A percentile compares a stretch with the other conserved stretches of the same genome.
Conservation (phyloP, 108 stramenopile species). For the Tribonema minus region DNA sequence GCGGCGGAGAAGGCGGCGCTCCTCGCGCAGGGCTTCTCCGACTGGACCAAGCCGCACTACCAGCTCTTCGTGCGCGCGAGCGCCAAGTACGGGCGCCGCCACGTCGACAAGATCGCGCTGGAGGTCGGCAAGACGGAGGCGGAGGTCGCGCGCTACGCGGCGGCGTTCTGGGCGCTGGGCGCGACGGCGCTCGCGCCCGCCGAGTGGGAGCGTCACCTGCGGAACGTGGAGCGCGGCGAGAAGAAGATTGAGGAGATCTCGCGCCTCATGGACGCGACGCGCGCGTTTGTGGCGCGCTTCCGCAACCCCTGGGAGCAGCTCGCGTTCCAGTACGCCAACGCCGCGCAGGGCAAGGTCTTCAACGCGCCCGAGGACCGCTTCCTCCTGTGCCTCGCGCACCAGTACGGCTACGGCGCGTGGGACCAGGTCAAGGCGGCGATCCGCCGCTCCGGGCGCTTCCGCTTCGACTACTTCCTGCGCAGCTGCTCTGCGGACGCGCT, state of each 20-base stretch:
- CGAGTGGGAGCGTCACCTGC: constrained; percentile 52
- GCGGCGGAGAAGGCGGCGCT: constrained; percentile 45
- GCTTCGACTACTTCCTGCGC: constrained; percentile 54
- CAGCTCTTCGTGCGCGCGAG: constrained; percentile 51
- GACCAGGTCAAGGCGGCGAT: constrained; percentile 56
- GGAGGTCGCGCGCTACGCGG: constrained; percentile 46
- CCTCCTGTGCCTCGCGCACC: constrained; percentile 45
- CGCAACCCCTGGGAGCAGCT: constrained; percentile 58
- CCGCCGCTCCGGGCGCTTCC: constrained; percentile 48
- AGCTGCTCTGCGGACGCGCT: constrained; percentile 47
- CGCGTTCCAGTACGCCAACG: constrained; percentile 38
- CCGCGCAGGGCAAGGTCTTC: constrained; percentile 43
- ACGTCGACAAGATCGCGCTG: constrained; percentile 38
- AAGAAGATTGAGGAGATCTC: constrained; percentile 55
- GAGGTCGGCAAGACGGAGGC: constrained; percentile 53
- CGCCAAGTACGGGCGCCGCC: constrained; percentile 58
- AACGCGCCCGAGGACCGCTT: constrained; percentile 54
- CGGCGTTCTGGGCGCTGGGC: constrained; percentile 52
- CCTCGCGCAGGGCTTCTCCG: constrained; percentile 50
- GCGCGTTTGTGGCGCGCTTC: constrained; percentile 44
- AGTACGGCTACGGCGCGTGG: constrained; percentile 58
- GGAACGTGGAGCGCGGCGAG: constrained; percentile 55
- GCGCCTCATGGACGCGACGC: constrained; percentile 46
- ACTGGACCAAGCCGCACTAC: constrained; percentile 54
- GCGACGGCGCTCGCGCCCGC: constrained; percentile 4